Base-by-base conservation (phyloP, 805 yeast species). In the Cyberlindnera euphorbiiphila region DNA sequence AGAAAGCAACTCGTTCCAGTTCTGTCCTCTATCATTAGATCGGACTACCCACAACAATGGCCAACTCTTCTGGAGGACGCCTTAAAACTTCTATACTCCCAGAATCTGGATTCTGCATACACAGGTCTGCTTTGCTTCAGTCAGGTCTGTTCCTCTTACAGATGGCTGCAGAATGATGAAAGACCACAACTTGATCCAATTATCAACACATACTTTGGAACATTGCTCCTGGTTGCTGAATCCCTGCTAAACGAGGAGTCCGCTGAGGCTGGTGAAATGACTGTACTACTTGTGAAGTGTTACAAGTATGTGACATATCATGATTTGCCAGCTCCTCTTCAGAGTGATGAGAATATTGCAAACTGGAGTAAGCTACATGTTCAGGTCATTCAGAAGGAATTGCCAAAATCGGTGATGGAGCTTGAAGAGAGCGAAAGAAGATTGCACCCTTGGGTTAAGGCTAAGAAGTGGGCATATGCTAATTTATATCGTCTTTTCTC, bases 381-480 rank as follows among this genome's bases (percentile, higher is more conserved):
- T 28, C 67, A 71, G 9, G 72, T 85, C 5, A 76, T 86, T 34
- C 72, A 72, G 45, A 70, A 76, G 63, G 66, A 65, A 8, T 62
- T 79, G 15, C 93, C 95, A 2, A 43, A 55, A 1, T 69, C 71
- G 28, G 75, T 77, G 2, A 42, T 69, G 43, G 65, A 68, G 14
- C 50, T 72, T n/a, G 78, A 76, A 32, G 68, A 67, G 7, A 71
- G 74, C 16, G 81, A 76, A 27, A 66, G 76, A 34, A 66, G 63
- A 32, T 47, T 61, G 15, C 66, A 73, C 49, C 81, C 77, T 33
- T 84, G 82, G 82, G 80, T 67, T 55, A 91, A 78, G 62, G 74
- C 78, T 49, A 89, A 74, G 64, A 93, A 91, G 59, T 91, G 98
- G 97, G 76, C 94, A 1, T 79, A 78, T 53, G 87, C 86, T 17